Conservation (phyloP, 257 asterid genomes). For the Phtheirospermum japonicum region DNA sequence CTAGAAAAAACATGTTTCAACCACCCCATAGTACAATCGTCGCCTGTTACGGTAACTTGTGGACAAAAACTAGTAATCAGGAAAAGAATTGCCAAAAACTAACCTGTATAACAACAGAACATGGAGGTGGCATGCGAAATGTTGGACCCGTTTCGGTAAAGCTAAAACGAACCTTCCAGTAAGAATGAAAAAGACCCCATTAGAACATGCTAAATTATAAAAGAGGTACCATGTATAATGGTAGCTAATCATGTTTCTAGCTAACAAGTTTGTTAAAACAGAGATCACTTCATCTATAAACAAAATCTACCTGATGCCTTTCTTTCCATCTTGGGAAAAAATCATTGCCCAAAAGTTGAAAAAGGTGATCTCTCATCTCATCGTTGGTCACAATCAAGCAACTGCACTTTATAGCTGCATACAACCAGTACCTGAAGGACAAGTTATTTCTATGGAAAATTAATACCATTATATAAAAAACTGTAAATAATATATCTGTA, state of each 20-base stretch:
- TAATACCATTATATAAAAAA: conserved; percentile 14
- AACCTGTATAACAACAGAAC: conserved; percentile 86
- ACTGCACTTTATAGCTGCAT: conserved; percentile 80
- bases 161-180: conserved; percentile 65
- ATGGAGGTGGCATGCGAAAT: conserved; percentile 87
- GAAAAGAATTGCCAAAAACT: conserved; percentile 15
- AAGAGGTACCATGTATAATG: conserved; percentile 4
- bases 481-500: too few relatives aligned
- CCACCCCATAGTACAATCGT: background rate
- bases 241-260: conserved; percentile 12
- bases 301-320: conserved; percentile 73
- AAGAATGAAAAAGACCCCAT: conserved; percentile 27
- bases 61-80: background rate
- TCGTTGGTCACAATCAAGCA: conserved; percentile 80
- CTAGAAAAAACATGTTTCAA: background rate
- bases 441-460: conserved; percentile 23
- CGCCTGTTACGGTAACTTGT: background rate
- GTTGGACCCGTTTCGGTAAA: conserved; percentile 68
- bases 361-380: conserved; percentile 93
- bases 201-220: conserved; percentile 13
- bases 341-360: conserved; percentile 85
- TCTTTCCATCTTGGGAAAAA: conserved; percentile 93
- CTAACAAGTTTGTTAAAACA: background rate
- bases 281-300: background rate
- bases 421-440: conserved; percentile 86